phyloP scores from a whole-genome alignment of 2,329 filamentous ascomycete genomes.

The Immersiporthe knoxdaviesiana region DNA sequence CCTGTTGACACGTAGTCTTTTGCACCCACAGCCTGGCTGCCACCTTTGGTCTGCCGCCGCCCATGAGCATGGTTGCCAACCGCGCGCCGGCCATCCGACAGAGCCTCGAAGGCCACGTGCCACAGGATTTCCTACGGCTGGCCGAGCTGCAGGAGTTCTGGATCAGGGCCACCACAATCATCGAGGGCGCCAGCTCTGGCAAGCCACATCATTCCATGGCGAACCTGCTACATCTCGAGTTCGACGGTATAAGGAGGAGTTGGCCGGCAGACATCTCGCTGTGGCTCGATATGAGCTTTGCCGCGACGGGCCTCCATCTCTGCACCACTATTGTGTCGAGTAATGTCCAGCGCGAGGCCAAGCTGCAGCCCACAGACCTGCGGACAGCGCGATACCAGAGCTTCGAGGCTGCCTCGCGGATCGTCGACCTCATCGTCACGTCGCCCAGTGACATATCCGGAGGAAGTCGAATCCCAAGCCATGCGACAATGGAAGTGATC shows the following conservation, averaged over 20 bases:
- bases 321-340: not conserved
- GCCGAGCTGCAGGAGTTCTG: slow-evolving; percentile 8
- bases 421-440: not conserved
- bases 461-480: not conserved
- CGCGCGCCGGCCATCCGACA: not conserved
- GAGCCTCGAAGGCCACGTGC: not conserved
- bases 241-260: not conserved
- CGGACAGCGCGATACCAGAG: slow-evolving; percentile 5
- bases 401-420: not conserved
- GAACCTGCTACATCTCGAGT: not conserved
- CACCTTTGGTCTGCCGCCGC: not conserved
- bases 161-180: not conserved
- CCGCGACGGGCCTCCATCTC: not conserved
- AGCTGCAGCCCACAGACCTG: not conserved
- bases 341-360: not conserved
- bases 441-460: not conserved
- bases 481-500: not conserved
- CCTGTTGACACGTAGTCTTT: not conserved
- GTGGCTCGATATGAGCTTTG: not conserved
- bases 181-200: not conserved
- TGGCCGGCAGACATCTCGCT: not conserved
- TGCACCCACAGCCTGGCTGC: not conserved
- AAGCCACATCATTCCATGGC: not conserved
- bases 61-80: slow-evolving; percentile 1
- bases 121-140: not conserved